These are phyloP conservation scores for Cyclostephanos invisitatus DNA, from an alignment of 108 stramenopile genomes.

Conservation along the genomic window DNA sequence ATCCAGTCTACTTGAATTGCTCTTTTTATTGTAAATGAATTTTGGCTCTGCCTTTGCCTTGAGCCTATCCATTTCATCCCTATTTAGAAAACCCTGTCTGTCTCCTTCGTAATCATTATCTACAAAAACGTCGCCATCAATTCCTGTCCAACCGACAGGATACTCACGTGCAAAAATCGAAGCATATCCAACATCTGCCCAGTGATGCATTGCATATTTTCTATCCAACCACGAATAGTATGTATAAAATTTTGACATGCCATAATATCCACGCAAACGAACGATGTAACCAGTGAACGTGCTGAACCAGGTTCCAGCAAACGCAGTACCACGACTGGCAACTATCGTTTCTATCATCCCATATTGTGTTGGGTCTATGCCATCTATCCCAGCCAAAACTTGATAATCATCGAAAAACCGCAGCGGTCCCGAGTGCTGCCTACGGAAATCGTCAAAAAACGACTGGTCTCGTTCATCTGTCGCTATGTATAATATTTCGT, in stretches of 20 bases:
- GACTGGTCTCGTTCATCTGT: constrained; percentile 82
- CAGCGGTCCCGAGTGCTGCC: constrained; percentile 56
- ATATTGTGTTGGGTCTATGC: constrained; percentile 62
- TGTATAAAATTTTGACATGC: constrained; percentile 60
- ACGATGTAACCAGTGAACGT: constrained; percentile 88
- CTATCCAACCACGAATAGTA: constrained; percentile 61
- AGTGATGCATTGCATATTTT: constrained; percentile 60
- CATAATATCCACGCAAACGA: constrained; percentile 75
- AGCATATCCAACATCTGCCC: constrained; percentile 53
- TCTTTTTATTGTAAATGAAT: constrained; percentile 6
- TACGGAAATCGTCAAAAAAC: constrained; percentile 77
- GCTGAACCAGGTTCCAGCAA: constrained; percentile 91
- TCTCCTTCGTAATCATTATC: constrained; percentile 51
- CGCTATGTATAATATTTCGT: constrained; percentile 79
- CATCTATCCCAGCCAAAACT: constrained; percentile 51
- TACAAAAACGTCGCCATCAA: constrained; percentile 73
- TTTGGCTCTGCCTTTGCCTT: neutral
- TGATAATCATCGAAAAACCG: constrained; percentile 80
- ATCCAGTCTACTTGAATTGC: constrained; percentile 4
- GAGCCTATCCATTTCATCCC: constrained; percentile 17
- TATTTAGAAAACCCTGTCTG: constrained; percentile 19
- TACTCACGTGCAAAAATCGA: constrained; percentile 60
- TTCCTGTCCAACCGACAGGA: constrained; percentile 70
- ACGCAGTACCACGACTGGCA: constrained; percentile 69
- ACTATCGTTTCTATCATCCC: constrained; percentile 90